Base-by-base conservation (phyloP, 805 yeast species). In the Jamesozyma lodderae region DNA sequence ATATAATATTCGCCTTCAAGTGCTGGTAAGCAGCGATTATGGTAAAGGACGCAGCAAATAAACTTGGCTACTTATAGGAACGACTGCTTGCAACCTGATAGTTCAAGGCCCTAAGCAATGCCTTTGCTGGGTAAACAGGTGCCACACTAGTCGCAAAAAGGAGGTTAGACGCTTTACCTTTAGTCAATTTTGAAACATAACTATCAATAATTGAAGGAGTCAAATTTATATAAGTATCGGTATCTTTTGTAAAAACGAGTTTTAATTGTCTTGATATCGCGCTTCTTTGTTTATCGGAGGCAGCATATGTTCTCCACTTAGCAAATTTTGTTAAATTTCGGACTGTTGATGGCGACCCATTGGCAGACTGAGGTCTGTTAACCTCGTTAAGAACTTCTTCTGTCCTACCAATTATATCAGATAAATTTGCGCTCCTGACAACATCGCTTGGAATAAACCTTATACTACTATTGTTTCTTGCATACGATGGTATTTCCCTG, bases 221-320 rank as follows among this genome's bases (percentile, higher is more conserved):
- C 4, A 42, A 19, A 9, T 16, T n/a, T 4, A 10, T 14, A 15
- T 21, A 42, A 4, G 37, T 28, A 0, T 29, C 33, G 47, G 21
- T 22, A 40, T 46, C 10, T 22, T 50, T 17, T 33, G 22, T 1
- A 60, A 31, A 2, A 37, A 29, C 2, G 26, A 23, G 10, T 13
- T 31, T 25, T 13, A 39, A 16, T 9, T 17, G 4, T 3, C 29
- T 13, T 4, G 15, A n/a, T 4, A 35, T 22, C 13, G 11, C 25
- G 11, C 25, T 8, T 33, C 40, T 37, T 36, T 64, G 69, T 28
- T 49, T 59, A 2, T 38, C 28, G 2, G 66, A 44, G 1, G 66
- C 56, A 2, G 48, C 42, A 1, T 42, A 39, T 2, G 28, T 28
- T 41, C 69, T 54, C 69, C 69, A 64, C 15, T 40, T 42, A 9